phyloP scores from a whole-genome alignment of 2,329 filamentous ascomycete genomes.

The Venturia asperata region DNA sequence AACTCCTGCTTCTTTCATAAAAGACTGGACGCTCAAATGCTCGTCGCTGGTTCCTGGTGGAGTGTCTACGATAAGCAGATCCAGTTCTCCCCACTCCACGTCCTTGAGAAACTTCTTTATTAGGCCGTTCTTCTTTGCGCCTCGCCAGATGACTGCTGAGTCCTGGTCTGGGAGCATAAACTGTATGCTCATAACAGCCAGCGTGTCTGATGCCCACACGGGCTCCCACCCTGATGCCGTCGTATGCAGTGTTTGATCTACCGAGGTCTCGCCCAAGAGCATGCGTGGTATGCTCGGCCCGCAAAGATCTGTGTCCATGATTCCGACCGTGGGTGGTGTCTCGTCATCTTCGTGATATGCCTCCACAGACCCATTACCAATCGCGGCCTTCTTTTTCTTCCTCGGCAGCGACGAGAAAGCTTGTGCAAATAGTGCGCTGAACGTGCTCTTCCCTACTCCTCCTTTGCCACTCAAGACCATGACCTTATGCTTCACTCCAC shows the following conservation, averaged over 20 bases:
- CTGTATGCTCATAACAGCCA: constrained; percentile 94
- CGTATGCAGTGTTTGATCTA: constrained; percentile 60
- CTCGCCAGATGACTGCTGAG: constrained; percentile 94
- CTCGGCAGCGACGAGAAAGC: constrained; percentile 57
- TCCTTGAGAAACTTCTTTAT: constrained; percentile 98
- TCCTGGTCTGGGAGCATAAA: constrained; percentile 95
- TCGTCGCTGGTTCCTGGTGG: constrained; percentile 94
- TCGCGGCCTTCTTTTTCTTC: not conserved
- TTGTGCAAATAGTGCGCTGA: constrained; percentile 79
- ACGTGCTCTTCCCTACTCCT: constrained; percentile 93
- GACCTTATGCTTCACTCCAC: constrained; percentile 81
- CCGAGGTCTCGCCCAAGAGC: constrained; percentile 75
- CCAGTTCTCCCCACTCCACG: constrained; percentile 93
- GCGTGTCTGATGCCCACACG: constrained; percentile 84
- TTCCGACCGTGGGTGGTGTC: constrained; percentile 62
- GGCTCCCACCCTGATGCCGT: constrained; percentile 86
- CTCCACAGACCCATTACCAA: not conserved
- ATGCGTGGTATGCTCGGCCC: constrained; percentile 96
- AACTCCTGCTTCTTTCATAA: constrained; percentile 83
- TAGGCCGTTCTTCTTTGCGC: constrained; percentile 95
- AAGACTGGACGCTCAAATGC: constrained; percentile 87
- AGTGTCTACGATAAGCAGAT: constrained; percentile 89
- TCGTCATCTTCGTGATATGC: constrained; percentile 13
- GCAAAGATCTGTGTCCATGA: constrained; percentile 98
- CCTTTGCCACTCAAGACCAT: constrained; percentile 91